Evolutionary conservation across 805 yeast species (phyloP).

Genomic region (Cephaloascus fragrans): DNA sequence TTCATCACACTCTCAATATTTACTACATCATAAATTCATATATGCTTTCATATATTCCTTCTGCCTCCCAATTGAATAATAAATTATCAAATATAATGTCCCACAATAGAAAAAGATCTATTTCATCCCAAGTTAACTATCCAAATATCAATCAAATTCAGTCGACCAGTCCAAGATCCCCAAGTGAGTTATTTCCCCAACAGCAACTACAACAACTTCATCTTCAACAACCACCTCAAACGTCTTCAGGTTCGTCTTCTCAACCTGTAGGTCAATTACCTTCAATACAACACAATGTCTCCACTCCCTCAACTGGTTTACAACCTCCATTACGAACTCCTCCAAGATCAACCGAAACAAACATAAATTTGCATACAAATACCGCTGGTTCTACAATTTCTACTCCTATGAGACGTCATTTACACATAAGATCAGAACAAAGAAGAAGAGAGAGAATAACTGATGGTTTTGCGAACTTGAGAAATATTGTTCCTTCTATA

Average conservation of each 20-base stretch:
- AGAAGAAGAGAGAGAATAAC: conserved; percentile 30
- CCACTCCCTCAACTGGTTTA: neutral
- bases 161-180: neutral
- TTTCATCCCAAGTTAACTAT: neutral
- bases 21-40: too few relatives aligned
- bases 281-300: neutral
- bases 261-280: neutral
- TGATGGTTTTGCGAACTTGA: conserved; percentile 32
- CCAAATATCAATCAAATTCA: neutral
- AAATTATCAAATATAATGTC: too few relatives aligned
- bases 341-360: neutral
- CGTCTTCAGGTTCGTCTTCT: too few relatives aligned
- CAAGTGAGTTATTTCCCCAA: too few relatives aligned
- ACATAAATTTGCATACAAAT: neutral
- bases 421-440: neutral
- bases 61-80: too few relatives aligned
- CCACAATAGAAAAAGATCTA: neutral
- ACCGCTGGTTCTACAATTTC: neutral
- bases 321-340: neutral
- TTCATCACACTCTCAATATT: too few relatives aligned
- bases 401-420: neutral
- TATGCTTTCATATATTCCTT: too few relatives aligned
- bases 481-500: conserved; percentile 27
- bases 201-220: too few relatives aligned
- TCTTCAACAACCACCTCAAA: too few relatives aligned